A percentile compares a stretch with the other conserved stretches of the same genome.
phyloP scores from a whole-genome alignment of 2,329 filamentous ascomycete genomes.

The Trichoderma sp. region DNA sequence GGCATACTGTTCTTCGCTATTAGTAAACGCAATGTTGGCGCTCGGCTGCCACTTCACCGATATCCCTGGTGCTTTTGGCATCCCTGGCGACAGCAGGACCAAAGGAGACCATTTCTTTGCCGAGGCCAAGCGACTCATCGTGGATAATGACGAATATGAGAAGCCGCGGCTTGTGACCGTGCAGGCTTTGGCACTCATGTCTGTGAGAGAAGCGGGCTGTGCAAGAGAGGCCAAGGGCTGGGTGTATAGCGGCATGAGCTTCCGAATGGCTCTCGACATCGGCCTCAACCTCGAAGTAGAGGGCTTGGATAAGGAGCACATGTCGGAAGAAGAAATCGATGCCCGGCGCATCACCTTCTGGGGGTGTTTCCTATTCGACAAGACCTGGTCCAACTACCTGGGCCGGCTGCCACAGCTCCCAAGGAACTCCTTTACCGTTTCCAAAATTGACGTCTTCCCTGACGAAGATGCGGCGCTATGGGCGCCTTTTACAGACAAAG shows the following conservation, averaged over 20 bases:
- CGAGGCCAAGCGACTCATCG: conserved; percentile 83
- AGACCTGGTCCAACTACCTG: conserved; percentile 97
- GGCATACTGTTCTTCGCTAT: conserved; percentile 79
- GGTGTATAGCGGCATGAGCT: conserved; percentile 98
- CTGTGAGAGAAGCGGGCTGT: conserved; percentile 90
- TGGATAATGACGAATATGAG: conserved; percentile 91
- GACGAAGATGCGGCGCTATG: conserved; percentile 81
- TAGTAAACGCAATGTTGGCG: conserved; percentile 92
- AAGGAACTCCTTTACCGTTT: conserved; percentile 73
- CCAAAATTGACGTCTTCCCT: conserved; percentile 88
- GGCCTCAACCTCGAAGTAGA: conserved; percentile 83
- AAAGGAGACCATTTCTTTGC: conserved; percentile 96
- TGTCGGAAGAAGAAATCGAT: conserved; percentile 82
- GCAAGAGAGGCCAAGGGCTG: conserved; percentile 92
- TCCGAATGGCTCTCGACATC: conserved; percentile 93
- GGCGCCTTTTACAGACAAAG: conserved; percentile 84
- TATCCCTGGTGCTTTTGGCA: conserved; percentile 66
- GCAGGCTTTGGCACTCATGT: conserved; percentile 92
- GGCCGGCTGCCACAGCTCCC: conserved; percentile 86
- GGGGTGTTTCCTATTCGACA: conserved; percentile 98
- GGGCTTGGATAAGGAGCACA: conserved; percentile 56
- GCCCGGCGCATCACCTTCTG: conserved; percentile 90
- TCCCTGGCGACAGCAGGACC: conserved; percentile 72
- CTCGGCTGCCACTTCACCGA: conserved; percentile 92
- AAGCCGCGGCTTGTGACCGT: conserved; percentile 85